Percentiles rank a stretch among this genome's conserved stretches.
Conservation (phyloP, 495 filamentous ascomycete species). For the Chaetomium tenue region DNA sequence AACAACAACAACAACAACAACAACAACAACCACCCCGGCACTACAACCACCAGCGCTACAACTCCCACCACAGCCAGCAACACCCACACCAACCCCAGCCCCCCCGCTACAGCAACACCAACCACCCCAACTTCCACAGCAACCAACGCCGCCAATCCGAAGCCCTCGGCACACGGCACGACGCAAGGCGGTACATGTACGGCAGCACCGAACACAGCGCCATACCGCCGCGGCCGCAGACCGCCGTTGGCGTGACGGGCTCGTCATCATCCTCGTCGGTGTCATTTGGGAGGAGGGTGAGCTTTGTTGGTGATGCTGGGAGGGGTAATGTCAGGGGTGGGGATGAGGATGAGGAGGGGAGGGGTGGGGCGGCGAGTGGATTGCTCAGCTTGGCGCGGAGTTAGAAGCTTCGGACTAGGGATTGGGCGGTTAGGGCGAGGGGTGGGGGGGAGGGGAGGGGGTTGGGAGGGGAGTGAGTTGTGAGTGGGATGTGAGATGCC, state of each 20-base stretch:
- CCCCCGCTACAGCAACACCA: background rate
- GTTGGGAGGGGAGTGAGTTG: no score
- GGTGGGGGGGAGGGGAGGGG: background rate
- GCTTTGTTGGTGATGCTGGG: background rate
- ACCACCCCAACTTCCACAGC: background rate
- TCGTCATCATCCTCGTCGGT: background rate
- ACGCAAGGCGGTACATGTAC: background rate
- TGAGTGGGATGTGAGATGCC: no score
- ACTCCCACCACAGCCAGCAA: no score
- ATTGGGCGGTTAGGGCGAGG: background rate
- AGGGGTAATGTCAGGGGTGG: background rate
- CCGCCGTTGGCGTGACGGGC: background rate
- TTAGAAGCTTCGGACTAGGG: slow-evolving; percentile 18
- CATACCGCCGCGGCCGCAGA: slow-evolving; percentile 7
- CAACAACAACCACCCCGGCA: no score
- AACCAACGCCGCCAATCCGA: background rate
- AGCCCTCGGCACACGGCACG: background rate
- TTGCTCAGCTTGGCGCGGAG: slow-evolving; percentile 37
- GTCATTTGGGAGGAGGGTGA: background rate
- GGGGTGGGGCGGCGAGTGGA: slow-evolving; percentile 35
- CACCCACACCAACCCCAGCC: background rate
- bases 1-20: background rate
- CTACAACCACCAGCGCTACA: background rate
- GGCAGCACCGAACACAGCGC: background rate
- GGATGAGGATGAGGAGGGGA: background rate